Base-by-base conservation (phyloP, 2,329 filamentous ascomycete genomes). In the Aspergillus ibericus region DNA sequence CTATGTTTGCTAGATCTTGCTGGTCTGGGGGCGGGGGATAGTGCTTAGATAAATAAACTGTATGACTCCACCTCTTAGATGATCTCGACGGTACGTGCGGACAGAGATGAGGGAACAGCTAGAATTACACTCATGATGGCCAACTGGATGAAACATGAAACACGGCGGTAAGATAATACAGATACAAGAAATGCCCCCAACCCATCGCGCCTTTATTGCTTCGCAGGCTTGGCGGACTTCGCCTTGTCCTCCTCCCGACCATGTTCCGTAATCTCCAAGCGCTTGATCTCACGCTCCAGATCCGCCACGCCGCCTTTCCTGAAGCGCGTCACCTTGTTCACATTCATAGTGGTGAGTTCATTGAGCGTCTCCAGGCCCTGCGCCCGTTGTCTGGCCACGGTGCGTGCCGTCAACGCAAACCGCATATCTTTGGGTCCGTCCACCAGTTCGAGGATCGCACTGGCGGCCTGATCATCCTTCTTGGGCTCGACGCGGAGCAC, bases 381-480 rank as follows among this genome's bases (percentile, higher is more conserved):
- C 13, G 70, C 67, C 2, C 82, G 78, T 59, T 82, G 72, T 27
- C 87, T 83, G 44, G 91, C 91, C 6, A 98, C 82, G 0, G 91
- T 88, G 67, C 89, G 90, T 25, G 95, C 95, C 2, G 93, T 96
- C 85, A 98, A 88, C 69, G 92, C 91, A 78, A 97, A 97, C 34
- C 93, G 90, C 81, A 96, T 91, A 77, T 99, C 95, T 74, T 88
- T 90, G 34, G 92, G 92, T 35, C 93, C 93, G 77, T 99, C 95
- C 61, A 99, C 93, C 32, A 99, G 85, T 78, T 98, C 92, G 49
- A 99, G 87, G 63, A 99, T 93, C 20, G 95, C 93, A 34, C 89
- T 93, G 63, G 88, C 85, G 8, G 91, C 93, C 79, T 97, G 92
- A 76, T 98, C 93, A 70, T 85, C 84, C 75, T 93, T 92, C 69